These are phyloP conservation scores for Rheum nobile DNA, from an alignment of 148 eudicot genomes.

Conservation along the genomic window DNA sequence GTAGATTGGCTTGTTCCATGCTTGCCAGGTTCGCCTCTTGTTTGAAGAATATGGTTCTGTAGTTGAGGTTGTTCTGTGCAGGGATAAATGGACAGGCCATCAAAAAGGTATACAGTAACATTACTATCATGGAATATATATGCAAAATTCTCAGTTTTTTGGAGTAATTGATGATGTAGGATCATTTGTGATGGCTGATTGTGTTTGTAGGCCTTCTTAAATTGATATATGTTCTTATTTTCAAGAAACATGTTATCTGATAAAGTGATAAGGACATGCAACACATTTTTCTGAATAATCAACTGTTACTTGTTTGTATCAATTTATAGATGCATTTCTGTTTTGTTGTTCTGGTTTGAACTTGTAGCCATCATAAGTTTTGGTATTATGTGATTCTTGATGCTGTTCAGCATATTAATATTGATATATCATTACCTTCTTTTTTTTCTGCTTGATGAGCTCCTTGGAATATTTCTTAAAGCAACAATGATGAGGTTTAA, in stretches of 20 bases:
- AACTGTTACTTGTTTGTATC: neutral
- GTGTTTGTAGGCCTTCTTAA: neutral
- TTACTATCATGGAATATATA: neutral
- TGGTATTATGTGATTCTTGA: neutral
- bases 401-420: neutral
- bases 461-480: neutral
- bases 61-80: constrained; percentile 50
- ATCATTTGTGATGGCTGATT: neutral
- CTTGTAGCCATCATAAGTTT: neutral
- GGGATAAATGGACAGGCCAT: constrained; percentile 41
- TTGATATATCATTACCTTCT: neutral
- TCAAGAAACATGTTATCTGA: neutral
- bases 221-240: neutral
- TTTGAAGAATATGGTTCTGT: constrained; percentile 56
- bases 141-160: neutral
- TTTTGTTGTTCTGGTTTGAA: neutral
- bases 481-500: neutral
- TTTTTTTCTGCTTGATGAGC: neutral
- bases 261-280: neutral
- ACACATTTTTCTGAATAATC: neutral
- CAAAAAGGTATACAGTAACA: constrained; percentile 35
- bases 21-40: constrained; percentile 29
- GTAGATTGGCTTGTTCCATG: neutral
- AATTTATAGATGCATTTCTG: neutral
- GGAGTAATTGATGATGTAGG: neutral